Evolutionary conservation across 495 filamentous ascomycete species (phyloP), one percentile per base, ranked within the genome.

Genomic region (Penicillium cosmopolitanum): DNA sequence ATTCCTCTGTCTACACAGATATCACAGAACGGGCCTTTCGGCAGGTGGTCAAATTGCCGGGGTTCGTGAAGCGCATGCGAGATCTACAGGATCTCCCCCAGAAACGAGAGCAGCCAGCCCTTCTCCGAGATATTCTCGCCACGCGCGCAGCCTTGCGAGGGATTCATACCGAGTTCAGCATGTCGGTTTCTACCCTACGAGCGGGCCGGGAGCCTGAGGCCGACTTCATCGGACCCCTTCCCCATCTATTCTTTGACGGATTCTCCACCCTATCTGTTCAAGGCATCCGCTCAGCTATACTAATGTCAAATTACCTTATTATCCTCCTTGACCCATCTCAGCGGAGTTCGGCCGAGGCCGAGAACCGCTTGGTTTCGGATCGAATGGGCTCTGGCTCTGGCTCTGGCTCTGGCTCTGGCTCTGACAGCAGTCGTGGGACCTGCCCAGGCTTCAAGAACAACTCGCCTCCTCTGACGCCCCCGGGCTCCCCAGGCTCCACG

Each of bases 11-110:
- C 2, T 73, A 68, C 35, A 73, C 67, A 5, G 70, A 70, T 16
- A 67, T 68, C 19, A 62, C 65, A 0, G 70, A 73, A 50, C 64
- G 70, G 44, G 68, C 64, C 3, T 69, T 71, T 56, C 65, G 65
- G 8, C 60, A 69, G 19, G 52, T 73, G 3, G 47, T 66, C 25
- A 69, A 66, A 19, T 55, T 73, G 16, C 68, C 68, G 12, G 71
- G 68, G 5, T 58, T 61, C 18, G 64, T 73, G 46, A 71, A 68
- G 50, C 65, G 64, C 5, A 54, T 58, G 11, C 64, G 65, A 15
- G 58, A 64, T n/a, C 16, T 69, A 2, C 63, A 57, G 18, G 11
- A 31, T 34, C 28, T 56, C 7, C 19, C 55, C 1, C 16, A 46
- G 16, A 58, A 57, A 48, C 46, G 47, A 15, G 57, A 61, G 23